These are phyloP conservation scores for Suillus brevipes DNA, from an alignment of 768 basidiomycete genomes.

Conservation along the genomic window DNA sequence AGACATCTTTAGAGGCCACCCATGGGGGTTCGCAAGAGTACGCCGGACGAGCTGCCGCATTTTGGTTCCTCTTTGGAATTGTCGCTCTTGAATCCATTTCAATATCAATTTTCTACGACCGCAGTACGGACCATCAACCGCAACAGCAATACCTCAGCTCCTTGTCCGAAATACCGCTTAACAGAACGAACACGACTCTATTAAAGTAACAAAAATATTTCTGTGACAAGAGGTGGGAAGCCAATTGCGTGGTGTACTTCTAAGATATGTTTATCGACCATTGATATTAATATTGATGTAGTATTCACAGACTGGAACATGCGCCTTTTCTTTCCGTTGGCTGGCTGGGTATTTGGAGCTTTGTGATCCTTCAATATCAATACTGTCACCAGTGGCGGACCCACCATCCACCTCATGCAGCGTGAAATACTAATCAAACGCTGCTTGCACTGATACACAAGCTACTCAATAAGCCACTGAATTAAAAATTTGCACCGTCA, in stretches of 20 bases:
- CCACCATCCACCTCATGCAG: background rate
- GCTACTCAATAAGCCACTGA: background rate
- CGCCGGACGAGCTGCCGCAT: constrained; percentile 43
- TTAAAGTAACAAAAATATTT: too few relatives aligned
- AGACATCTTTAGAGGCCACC: constrained; percentile 41
- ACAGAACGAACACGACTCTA: too few relatives aligned
- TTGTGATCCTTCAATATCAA: background rate
- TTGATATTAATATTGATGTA: background rate
- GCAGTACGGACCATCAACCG: constrained; percentile 13
- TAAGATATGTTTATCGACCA: too few relatives aligned
- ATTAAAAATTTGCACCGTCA: background rate
- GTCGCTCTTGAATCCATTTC: constrained; percentile 32
- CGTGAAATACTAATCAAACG: background rate
- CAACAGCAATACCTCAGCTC: constrained; percentile 2
- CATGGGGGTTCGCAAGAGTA: constrained; percentile 35
- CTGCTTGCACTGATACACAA: background rate
- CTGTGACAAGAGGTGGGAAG: too few relatives aligned
- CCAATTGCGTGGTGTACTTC: too few relatives aligned
- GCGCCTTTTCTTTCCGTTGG: background rate
- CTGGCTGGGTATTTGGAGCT: background rate
- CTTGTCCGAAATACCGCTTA: too few relatives aligned
- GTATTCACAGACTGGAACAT: background rate
- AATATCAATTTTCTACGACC: constrained; percentile 37
- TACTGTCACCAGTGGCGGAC: background rate
- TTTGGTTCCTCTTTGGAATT: constrained; percentile 46